phyloP scores from a whole-genome alignment of 352 stramenopile genomes.

The Pythium utonaiense region DNA sequence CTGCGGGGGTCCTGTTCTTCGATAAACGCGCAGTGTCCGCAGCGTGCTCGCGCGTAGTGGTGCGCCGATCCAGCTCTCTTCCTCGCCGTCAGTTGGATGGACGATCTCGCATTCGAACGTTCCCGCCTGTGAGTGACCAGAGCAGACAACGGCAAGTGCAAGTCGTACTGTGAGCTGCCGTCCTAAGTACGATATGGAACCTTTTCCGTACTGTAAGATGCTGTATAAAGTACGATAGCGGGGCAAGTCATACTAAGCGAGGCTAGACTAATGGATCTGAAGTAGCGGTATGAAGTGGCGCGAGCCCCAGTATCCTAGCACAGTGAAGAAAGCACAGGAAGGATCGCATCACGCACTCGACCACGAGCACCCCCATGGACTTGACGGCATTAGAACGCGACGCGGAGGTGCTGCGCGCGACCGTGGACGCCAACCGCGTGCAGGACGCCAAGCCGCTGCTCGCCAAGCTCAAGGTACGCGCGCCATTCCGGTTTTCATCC shows the following conservation, averaged over 20 bases:
- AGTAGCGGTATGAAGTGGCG: conserved; percentile 2
- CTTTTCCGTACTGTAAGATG: neutral
- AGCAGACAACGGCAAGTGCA: neutral
- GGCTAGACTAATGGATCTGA: neutral
- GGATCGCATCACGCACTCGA: neutral
- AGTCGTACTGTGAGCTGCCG: neutral
- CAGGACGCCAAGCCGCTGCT: conserved; percentile 43
- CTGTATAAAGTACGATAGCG: too few species aligned
- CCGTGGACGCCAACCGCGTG: conserved; percentile 47
- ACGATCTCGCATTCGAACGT: neutral
- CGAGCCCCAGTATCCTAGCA: conserved; percentile 2
- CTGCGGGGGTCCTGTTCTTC: neutral
- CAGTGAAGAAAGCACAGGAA: conserved; percentile 1
- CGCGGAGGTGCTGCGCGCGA: conserved; percentile 54
- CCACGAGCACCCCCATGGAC: conserved; percentile 20
- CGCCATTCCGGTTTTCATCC: conserved; percentile 4
- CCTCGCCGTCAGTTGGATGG: conserved; percentile 1
- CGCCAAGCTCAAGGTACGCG: conserved; percentile 58
- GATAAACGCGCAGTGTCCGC: neutral
- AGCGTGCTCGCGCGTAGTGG: neutral
- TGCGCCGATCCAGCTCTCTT: neutral
- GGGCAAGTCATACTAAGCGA: neutral
- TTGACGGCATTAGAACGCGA: conserved; percentile 58
- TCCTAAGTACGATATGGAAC: neutral
- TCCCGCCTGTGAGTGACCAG: neutral